Conservation (phyloP, 345 rosid species). For the Acer campestre region DNA sequence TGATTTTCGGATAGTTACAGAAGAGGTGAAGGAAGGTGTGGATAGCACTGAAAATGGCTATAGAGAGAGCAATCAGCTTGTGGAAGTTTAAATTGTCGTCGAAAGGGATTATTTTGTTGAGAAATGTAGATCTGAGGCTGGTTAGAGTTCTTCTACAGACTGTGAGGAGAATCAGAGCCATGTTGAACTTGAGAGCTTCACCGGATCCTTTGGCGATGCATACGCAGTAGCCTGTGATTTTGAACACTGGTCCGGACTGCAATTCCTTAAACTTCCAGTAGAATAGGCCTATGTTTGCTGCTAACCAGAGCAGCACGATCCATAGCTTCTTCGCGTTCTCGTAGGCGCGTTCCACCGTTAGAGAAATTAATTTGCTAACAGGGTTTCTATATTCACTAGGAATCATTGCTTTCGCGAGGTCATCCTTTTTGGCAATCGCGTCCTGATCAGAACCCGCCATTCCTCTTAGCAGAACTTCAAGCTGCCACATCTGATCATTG, state of each 20-base stretch:
- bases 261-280: conserved; percentile 56
- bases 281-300: conserved; percentile 48
- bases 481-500: conserved; percentile 80
- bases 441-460: conserved; percentile 43
- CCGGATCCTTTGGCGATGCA: conserved; percentile 86
- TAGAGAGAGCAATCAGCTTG: conserved; percentile 55
- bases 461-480: conserved; percentile 75
- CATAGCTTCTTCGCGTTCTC: conserved; percentile 79
- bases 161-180: conserved; percentile 86
- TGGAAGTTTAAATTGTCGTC: conserved; percentile 96
- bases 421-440: background rate
- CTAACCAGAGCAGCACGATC: conserved; percentile 52
- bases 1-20: conserved; percentile 65
- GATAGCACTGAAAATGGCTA: conserved; percentile 45
- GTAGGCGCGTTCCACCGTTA: conserved; percentile 41
- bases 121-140: conserved; percentile 61
- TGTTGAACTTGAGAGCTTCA: conserved; percentile 83
- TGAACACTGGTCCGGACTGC: conserved; percentile 37
- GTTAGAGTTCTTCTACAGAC: conserved; percentile 83
- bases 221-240: conserved; percentile 79
- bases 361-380: conserved; percentile 43
- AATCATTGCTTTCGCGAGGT: conserved; percentile 75
- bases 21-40: conserved; percentile 61
- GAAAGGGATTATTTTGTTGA: conserved; percentile 60
- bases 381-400: conserved; percentile 76